Evolutionary conservation across 2,329 filamentous ascomycete species (phyloP), one percentile per base, ranked within the genome.

Genomic region (Aspergillus sp.): DNA sequence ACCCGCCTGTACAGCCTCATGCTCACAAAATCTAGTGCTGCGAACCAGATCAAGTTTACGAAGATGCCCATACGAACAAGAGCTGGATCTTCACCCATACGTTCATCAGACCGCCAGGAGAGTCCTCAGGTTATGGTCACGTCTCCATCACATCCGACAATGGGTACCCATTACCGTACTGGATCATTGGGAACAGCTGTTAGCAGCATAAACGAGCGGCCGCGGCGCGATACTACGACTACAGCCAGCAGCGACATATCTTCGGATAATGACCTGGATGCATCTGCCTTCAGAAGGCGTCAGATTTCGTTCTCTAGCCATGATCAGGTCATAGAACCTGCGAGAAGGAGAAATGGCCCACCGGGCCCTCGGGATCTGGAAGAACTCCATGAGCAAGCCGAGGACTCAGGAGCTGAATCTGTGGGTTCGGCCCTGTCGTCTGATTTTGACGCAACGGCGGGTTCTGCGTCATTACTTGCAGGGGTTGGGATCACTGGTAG

Each of bases 51-150:
- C 74, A 93, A 94, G 72, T 99, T 99, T 76, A 88, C 90, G 52
- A 98, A 98, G 78, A 94, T 97, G 91, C 94, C 95, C 1, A 84
- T 96, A 47, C 86, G 93, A 30, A 88, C 87, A 66, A 88, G 94
- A 58, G 91, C 93, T 25, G 94, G 91, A 10, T 97, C 93, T 0
- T 97, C 94, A 51, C 94, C 94, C 3, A 88, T 90, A 39, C 88
- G 91, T 50, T 80, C 77, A 30, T 77, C 76, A 30, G 77, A 79
- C 62, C 75, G 71, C 30, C 72, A 71, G 44, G 82, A 83, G 54
- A 71, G 70, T 17, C 77, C 78, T 8, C 80, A 84, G 25, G 75
- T 84, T n/a, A 76, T 81, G 68, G 75, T 84, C 36, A 86, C 83
- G 1, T 86, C 84, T 15, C 85, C 85, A 0, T 83, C 84, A 8